phyloP scores from a whole-genome alignment of 2,329 filamentous ascomycete species.

The Penicillium sp. region DNA sequence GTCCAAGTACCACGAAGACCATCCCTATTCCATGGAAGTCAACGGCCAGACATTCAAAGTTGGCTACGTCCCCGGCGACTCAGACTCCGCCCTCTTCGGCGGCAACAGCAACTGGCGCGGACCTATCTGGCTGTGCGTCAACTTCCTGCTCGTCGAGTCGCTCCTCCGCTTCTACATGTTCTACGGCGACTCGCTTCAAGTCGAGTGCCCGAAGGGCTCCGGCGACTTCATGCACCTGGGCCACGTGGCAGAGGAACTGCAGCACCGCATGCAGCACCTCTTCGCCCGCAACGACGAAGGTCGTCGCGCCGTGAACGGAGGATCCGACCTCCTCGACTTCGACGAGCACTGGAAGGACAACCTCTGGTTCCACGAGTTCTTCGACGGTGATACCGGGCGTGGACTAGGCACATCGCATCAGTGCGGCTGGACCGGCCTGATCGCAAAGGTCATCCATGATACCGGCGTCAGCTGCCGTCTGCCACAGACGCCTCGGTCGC shows the following conservation, averaged over 20 bases:
- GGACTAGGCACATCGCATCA: conserved; percentile 91
- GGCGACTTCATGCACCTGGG: conserved; percentile 94
- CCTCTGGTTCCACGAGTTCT: conserved; percentile 96
- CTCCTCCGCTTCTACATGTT: conserved; percentile 96
- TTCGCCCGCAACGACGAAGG: conserved; percentile 82
- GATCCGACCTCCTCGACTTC: conserved; percentile 81
- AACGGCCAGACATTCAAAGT: conserved; percentile 88
- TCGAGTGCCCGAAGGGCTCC: conserved; percentile 90
- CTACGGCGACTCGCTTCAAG: conserved; percentile 81
- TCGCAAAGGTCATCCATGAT: conserved; percentile 96
- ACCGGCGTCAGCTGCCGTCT: conserved; percentile 87
- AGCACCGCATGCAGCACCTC: conserved; percentile 88
- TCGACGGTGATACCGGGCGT: conserved; percentile 85
- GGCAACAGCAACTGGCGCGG: conserved; percentile 98
- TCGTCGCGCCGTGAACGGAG: conserved; percentile 80
- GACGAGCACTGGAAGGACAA: conserved; percentile 91
- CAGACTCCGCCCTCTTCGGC: conserved; percentile 89
- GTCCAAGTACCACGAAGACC: conserved; percentile 83
- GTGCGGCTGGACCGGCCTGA: conserved; percentile 92
- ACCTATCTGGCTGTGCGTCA: conserved; percentile 93
- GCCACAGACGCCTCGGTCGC: conserved; percentile 87
- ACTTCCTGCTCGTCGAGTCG: conserved; percentile 89
- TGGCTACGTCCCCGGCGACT: conserved; percentile 89
- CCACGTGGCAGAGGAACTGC: conserved; percentile 89
- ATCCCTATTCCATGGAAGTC: conserved; percentile 93